Base-by-base conservation (phyloP, 1,284 basidiomycete species). In the Rhodotorula sp. region DNA sequence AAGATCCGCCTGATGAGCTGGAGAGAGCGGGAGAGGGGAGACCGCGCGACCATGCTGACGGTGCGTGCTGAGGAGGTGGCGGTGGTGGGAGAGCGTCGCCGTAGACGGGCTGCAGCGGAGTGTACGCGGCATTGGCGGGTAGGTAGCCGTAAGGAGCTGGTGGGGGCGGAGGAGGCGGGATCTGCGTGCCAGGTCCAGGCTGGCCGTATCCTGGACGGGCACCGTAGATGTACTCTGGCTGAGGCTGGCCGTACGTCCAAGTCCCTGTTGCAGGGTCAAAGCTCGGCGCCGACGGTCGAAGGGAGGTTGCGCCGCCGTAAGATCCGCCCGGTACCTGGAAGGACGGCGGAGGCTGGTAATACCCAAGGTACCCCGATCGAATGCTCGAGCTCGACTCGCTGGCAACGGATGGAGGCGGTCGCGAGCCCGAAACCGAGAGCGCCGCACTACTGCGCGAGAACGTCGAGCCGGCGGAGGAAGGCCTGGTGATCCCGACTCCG, bases 361-460 rank as follows among this genome's bases (percentile, higher is more conserved):
- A 55, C 15, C 51, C 61, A 11, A 52, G 28, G 40, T 59, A 59
- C 1, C 63, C 70, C 44, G 66, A 52, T 46, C 59, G 34, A 2
- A 70, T 62, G 24, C 54, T 54, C 40, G 62, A 61, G 46, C 58
- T 59, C 58, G 68, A 66, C 46, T 67, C 69, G 65, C 69, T 70
- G 13, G 55, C 63, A 22, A 66, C 22, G 24, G 67, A 68, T 4
- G 67, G 72, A 31, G 67, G 68, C 28, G 69, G 70, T 5, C 67
- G 55, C 9, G 55, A 52, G 9, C 72, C 72, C 24, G 69, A 56
- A 1, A 69, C 31, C 20, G 68, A 69, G 1, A 65, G 34, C n/a
- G 70, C 70, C 15, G 70, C 70, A 51, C 70, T 72, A 47, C 68
- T 70, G 22, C 72, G 46, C 63, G 73, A 74, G 37, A 68, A 70